Evolutionary conservation across 2,329 filamentous ascomycete genomes (phyloP).

Genomic region (Penicillium sp.): DNA sequence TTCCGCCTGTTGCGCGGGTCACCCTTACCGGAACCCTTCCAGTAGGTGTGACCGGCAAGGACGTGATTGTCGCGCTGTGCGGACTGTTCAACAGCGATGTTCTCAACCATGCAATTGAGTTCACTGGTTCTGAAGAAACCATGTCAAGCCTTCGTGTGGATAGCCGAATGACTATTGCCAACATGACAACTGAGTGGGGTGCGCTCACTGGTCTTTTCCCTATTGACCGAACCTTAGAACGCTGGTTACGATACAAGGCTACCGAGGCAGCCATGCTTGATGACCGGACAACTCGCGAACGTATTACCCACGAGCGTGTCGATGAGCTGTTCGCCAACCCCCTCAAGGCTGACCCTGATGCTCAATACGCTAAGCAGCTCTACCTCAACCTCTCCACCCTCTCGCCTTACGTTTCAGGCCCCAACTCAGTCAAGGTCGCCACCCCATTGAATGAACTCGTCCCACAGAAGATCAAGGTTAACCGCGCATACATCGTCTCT

Average conservation of each 20-base stretch:
- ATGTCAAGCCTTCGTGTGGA: slow-evolving; percentile 71
- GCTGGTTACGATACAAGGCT: slow-evolving; percentile 76
- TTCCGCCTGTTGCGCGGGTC: slow-evolving; percentile 79
- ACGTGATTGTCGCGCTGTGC: slow-evolving; percentile 87
- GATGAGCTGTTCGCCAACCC: slow-evolving; percentile 70
- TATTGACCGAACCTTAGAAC: slow-evolving; percentile 68
- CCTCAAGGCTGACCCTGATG: slow-evolving; percentile 70
- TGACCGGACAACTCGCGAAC: slow-evolving; percentile 49
- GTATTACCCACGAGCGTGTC: slow-evolving; percentile 71
- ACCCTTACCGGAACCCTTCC: slow-evolving; percentile 75
- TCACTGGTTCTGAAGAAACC: slow-evolving; percentile 76
- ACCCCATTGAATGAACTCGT: slow-evolving; percentile 75
- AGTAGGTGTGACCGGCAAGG: slow-evolving; percentile 82
- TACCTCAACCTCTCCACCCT: slow-evolving; percentile 81
- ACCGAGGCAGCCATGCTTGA: slow-evolving; percentile 64
- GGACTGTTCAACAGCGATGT: slow-evolving; percentile 86
- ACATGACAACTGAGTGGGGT: slow-evolving; percentile 84
- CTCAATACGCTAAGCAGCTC: slow-evolving; percentile 78
- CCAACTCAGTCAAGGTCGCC: slow-evolving; percentile 86
- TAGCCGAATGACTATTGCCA: slow-evolving; percentile 65
- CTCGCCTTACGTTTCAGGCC: slow-evolving; percentile 79
- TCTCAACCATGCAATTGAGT: slow-evolving; percentile 87
- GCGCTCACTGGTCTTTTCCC: slow-evolving; percentile 76
- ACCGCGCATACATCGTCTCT: slow-evolving; percentile 84
- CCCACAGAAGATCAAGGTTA: slow-evolving; percentile 68